These are phyloP conservation scores for Stachybotrys elegans DNA, from an alignment of 2,329 filamentous ascomycete genomes.

Conservation along the genomic window DNA sequence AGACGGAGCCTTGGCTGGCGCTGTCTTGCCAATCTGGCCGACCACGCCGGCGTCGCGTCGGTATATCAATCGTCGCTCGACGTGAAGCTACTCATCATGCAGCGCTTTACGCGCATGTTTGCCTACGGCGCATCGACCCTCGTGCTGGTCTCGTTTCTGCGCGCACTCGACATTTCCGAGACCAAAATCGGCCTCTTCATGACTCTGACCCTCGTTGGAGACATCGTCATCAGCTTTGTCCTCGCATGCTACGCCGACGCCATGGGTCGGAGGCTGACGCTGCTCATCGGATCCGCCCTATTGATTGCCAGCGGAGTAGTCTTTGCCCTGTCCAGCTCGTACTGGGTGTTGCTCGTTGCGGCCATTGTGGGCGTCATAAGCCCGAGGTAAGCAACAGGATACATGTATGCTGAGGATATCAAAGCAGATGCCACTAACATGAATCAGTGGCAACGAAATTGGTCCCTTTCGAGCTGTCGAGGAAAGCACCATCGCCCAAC, in stretches of 20 bases:
- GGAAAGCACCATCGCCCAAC: conserved; percentile 54
- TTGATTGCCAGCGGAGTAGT: conserved; percentile 52
- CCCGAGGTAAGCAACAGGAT: conserved; percentile 34
- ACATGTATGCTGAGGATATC: not conserved
- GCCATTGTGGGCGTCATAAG: conserved; percentile 59
- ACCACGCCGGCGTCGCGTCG: conserved; percentile 2
- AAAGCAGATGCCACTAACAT: not conserved
- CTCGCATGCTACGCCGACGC: conserved; percentile 55
- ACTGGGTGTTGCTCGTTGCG: conserved; percentile 53
- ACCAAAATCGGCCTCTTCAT: conserved; percentile 57
- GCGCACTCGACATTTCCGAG: conserved; percentile 43
- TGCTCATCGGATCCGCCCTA: conserved; percentile 47
- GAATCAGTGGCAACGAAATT: conserved; percentile 55
- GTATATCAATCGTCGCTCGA: conserved; percentile 28
- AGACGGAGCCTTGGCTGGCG: too few species aligned
- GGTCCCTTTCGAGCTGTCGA: conserved; percentile 59
- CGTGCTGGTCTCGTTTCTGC: conserved; percentile 52
- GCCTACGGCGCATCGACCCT: conserved; percentile 57
- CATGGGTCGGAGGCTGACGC: conserved; percentile 48
- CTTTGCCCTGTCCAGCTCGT: conserved; percentile 48
- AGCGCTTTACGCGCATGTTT: conserved; percentile 57
- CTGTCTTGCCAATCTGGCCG: not conserved
- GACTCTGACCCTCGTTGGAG: conserved; percentile 58
- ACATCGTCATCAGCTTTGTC: conserved; percentile 53
- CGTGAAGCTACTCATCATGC: conserved; percentile 51